Base-by-base conservation (phyloP, 805 yeast species). In the Wickerhamiella domercqiae region DNA sequence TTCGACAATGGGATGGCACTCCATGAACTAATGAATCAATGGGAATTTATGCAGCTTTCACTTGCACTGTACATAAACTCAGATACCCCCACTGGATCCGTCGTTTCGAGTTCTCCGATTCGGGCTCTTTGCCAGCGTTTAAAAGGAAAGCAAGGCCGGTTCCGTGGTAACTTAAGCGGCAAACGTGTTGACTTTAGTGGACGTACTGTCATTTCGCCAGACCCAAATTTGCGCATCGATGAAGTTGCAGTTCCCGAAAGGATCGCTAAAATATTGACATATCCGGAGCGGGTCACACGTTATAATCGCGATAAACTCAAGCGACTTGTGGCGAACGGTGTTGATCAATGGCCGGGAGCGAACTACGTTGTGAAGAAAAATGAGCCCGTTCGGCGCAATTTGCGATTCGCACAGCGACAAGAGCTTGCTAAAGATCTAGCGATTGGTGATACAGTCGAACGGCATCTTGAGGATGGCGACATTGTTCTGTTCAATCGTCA, bases 111-210 rank as follows among this genome's bases (percentile, higher is more conserved):
- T 21, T 74, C 75, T 50, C 90, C 90, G 6, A 90, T 90, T 43
- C 67, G 97, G 53, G 99, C 96, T 4, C 75, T 90, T 46, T 90
- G 98, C 58, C 99, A 90, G 64, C 73, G 99, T 54, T 67, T 90
- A 46, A 90, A 90, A 62, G 99, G 99, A 58, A 90, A 90, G 50
- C 97, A 90, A 62, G 99, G 99, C 53, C 78, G 99, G 56, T 93
- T 90, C 64, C 73, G 99, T 67, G 99, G 99, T 48, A 90, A 90
- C 54, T 63, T 90, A 49, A 84, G 96, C 1, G 99, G 99, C 60
- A 90, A 90, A 60, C 80, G 99, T 66, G 99, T 90, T 19, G 99
- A 90, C 60, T 90, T 90, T 55, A 84, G 96, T 0, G 98, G 93
- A 36, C 74, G 99, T 64, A 90, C 98, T 0, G 99, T 90, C 49